phyloP scores from a whole-genome alignment of 78 protist species.

The Polysphondylium violaceum region DNA sequence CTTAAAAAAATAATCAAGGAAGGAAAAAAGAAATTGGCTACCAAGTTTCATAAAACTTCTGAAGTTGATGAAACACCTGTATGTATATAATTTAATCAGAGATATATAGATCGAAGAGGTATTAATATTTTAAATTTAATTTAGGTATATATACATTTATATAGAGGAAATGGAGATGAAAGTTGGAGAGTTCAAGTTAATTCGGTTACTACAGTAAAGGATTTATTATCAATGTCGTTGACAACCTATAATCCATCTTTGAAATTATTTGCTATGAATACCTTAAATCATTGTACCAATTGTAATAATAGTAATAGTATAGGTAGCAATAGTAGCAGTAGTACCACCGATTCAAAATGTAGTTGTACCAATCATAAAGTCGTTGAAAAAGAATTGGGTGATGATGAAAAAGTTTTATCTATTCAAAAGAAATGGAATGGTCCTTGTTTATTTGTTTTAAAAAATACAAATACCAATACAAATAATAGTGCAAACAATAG shows the following conservation, averaged over 20 bases:
- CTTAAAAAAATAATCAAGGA: constrained; percentile 26
- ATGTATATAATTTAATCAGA: neutral
- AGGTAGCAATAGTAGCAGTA: constrained; percentile 11
- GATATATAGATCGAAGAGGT: neutral
- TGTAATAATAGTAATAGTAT: constrained; percentile 8
- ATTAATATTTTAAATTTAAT: neutral
- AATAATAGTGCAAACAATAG: neutral
- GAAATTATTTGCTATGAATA: constrained; percentile 17
- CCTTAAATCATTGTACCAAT: constrained; percentile 27
- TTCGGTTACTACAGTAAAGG: constrained; percentile 37
- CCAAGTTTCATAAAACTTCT: neutral
- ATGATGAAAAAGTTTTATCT: constrained; percentile 57
- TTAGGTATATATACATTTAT: constrained; percentile 39
- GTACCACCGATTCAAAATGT: constrained; percentile 3
- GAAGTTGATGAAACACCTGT: neutral
- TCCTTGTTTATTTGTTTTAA: constrained; percentile 56
- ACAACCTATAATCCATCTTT: constrained; percentile 35
- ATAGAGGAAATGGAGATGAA: constrained; percentile 72
- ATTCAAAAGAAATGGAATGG: constrained; percentile 72
- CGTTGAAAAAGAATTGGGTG: constrained; percentile 38
- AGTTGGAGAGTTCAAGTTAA: constrained; percentile 68
- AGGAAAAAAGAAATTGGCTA: constrained; percentile 11
- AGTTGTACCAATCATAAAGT: constrained; percentile 10
- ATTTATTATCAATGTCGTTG: constrained; percentile 43
- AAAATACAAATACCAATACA: constrained; percentile 6